A percentile compares a stretch with the other conserved stretches of the same genome.
These are phyloP conservation scores for Leccinum variabile DNA, from an alignment of 1,284 basidiomycete genomes.

Conservation along the genomic window DNA sequence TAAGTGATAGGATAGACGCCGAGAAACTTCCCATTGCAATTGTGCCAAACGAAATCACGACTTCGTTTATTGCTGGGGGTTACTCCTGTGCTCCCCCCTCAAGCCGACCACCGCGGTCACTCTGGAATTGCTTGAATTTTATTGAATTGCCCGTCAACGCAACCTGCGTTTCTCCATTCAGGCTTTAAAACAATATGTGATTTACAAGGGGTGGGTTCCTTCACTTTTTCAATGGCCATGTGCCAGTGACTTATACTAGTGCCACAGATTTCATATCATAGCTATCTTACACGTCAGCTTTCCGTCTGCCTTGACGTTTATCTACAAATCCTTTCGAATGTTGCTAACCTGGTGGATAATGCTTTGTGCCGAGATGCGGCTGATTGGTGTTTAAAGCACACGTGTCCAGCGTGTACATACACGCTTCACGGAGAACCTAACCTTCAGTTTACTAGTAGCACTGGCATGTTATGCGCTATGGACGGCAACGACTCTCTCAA, in stretches of 20 bases:
- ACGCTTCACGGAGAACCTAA: neutral
- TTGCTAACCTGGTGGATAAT: neutral
- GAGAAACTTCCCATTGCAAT: neutral
- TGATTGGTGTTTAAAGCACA: neutral
- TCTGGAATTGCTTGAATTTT: neutral
- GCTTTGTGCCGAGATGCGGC: neutral
- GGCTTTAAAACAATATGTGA: neutral
- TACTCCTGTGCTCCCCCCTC: neutral
- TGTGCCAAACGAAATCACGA: neutral
- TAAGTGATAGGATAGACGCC: neutral
- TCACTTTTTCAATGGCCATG: neutral
- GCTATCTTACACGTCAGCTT: neutral
- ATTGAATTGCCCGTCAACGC: neutral
- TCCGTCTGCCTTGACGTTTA: neutral
- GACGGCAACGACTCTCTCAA: neutral
- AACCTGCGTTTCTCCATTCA: neutral
- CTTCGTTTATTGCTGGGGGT: neutral
- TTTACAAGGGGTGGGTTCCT: neutral
- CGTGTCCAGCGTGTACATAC: neutral
- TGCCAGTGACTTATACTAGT: neutral
- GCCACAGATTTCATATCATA: neutral
- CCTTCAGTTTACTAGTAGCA: neutral
- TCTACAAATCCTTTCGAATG: neutral
- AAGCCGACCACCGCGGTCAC: neutral
- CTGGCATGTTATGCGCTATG: neutral